These are phyloP conservation scores for Phytophthora cactorum DNA, from an alignment of 352 stramenopile species.

Conservation along the genomic window DNA sequence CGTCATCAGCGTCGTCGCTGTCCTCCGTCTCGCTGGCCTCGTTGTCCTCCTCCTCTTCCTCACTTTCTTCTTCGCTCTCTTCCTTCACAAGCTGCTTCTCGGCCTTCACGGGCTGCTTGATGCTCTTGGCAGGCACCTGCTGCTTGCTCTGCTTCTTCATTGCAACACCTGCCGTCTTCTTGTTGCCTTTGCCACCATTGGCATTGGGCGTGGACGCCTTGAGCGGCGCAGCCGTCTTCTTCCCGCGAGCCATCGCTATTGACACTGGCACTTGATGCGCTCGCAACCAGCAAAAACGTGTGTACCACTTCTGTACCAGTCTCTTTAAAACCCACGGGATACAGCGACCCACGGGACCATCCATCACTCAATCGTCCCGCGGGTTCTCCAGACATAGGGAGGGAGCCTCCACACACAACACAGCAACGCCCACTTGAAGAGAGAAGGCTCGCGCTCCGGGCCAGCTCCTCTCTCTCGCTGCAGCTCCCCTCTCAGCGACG, in stretches of 20 bases:
- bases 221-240: constrained; percentile 40
- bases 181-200: constrained; percentile 29
- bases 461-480: constrained; percentile 21
- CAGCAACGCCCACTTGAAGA: constrained; percentile 35
- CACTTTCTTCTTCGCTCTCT: constrained; percentile 23
- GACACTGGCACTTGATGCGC: constrained; percentile 12
- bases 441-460: constrained; percentile 30
- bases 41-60: constrained; percentile 39
- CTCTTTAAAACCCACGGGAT: constrained; percentile 7
- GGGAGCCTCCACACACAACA: constrained; percentile 32
- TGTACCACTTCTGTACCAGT: constrained; percentile 27
- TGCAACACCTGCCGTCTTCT: constrained; percentile 33
- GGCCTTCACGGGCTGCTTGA: constrained; percentile 28
- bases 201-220: constrained; percentile 45
- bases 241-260: constrained; percentile 48
- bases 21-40: constrained; percentile 61
- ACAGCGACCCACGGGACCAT: constrained; percentile 1
- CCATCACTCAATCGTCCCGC: constrained; percentile 2
- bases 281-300: constrained; percentile 42
- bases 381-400: constrained; percentile 11
- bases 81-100: constrained; percentile 29
- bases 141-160: constrained; percentile 36
- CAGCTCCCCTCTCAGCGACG: constrained; percentile 4
- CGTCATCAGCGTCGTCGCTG: constrained; percentile 72
- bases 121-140: constrained; percentile 15